Conservation (phyloP, 495 filamentous ascomycete species). For the Cudoniella acicularis region DNA sequence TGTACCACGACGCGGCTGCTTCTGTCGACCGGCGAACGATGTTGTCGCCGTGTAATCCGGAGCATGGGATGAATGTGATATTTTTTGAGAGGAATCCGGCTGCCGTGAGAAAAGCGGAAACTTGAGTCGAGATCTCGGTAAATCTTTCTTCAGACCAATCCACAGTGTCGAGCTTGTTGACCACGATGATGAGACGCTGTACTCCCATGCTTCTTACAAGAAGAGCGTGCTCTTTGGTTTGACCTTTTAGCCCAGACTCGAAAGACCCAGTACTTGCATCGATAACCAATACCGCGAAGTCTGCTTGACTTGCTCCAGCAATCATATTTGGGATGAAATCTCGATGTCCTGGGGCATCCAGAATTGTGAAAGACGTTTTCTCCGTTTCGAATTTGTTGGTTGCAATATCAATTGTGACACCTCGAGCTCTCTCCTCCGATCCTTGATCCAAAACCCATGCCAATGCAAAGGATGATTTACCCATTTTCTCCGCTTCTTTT, state of each 20-base stretch:
- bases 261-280: conserved; percentile 86
- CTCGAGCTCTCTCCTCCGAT: conserved; percentile 77
- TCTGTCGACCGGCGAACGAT: conserved; percentile 59
- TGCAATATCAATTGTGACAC: conserved; percentile 97
- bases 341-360: conserved; percentile 90
- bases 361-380: conserved; percentile 81
- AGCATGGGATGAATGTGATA: conserved; percentile 82
- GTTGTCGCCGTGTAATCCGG: conserved; percentile 84
- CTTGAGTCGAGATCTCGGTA: conserved; percentile 78
- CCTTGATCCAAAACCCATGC: conserved; percentile 96
- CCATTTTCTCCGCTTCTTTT: conserved; percentile 84
- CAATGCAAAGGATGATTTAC: conserved; percentile 91
- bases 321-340: conserved; percentile 99
- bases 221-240: conserved; percentile 90
- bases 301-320: conserved; percentile 89
- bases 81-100: conserved; percentile 79
- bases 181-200: conserved; percentile 76
- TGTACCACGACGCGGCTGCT: conserved; percentile 68
- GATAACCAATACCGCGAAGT: conserved; percentile 93
- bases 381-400: conserved; percentile 90
- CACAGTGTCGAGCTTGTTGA: conserved; percentile 92
- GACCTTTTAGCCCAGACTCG: conserved; percentile 87
- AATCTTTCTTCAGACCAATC: conserved; percentile 78
- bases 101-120: conserved; percentile 73
- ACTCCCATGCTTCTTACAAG: conserved; percentile 91